Base-by-base conservation (phyloP, 1,284 basidiomycete species). In the Volvariella volvacea region DNA sequence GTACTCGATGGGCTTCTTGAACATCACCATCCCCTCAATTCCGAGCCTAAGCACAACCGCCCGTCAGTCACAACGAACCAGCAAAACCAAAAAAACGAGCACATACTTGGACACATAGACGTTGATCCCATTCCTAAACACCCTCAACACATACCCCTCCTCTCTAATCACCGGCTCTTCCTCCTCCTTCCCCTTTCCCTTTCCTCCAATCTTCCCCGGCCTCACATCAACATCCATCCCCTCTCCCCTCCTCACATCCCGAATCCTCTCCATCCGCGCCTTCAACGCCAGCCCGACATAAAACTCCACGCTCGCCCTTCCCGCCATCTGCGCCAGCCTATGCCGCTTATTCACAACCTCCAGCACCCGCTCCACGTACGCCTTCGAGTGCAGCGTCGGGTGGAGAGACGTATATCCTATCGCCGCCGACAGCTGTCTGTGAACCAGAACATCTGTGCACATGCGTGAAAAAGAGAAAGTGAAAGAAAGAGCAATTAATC, bases 281-380 rank as follows among this genome's bases (percentile, higher is more conserved):
- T 92, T 92, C 51, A 99, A 71, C 1, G 92, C 92, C 10, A 99
- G 68, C 0, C 94, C 93, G 38, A 99, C 94, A 58, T 96, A 98
- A 56, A 98, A 99, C 67, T 99, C 94, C 22, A 98, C 88, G 56
- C 89, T 93, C 0, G 96, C 95, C 8, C 96, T 74, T 2, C 92
- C 83, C 0, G 96, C 96, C 84, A 95, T 95, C 61, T 99, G 96
- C 0, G 94, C 96, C 73, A 95, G 87, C 31, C 94, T 78, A 63
- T 99, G 95, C 8, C 95, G 77, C 48, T 87, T 80, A 59, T 99
- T 99, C 44, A 99, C 88, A 12, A 90, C 83, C 43, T 84, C 83
- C 50, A 99, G 70, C 4, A 91, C 76, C 22, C 85, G 80, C 60
- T 98, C 96, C 2, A 99, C 91, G 57, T 92, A 84, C 14, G 80